Evolutionary conservation across 2,329 filamentous ascomycete species (phyloP).

Genomic region (Fusarium bactridioides): DNA sequence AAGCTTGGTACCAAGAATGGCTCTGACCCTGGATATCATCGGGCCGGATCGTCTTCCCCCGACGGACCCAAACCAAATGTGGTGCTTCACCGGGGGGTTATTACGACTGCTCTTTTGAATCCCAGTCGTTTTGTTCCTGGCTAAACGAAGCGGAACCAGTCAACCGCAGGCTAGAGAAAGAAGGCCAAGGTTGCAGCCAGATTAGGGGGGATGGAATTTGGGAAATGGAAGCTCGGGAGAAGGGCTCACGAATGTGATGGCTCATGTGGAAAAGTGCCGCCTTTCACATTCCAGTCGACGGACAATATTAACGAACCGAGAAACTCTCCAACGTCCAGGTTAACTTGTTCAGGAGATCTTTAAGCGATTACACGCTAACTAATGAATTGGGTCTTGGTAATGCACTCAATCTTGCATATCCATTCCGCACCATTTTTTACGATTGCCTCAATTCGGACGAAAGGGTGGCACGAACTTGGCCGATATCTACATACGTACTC

Average conservation of each 20-base stretch:
- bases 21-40: constrained; percentile 37
- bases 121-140: constrained; percentile 26
- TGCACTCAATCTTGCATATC: constrained; percentile 35
- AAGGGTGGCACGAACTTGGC: constrained; percentile 4
- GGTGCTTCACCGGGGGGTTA: constrained; percentile 19
- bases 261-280: neutral
- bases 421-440: constrained; percentile 19
- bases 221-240: constrained; percentile 23
- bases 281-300: constrained; percentile 6
- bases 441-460: constrained; percentile 16
- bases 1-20: constrained; percentile 37
- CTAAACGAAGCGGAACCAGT: constrained; percentile 27
- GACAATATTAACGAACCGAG: neutral
- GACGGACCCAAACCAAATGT: constrained; percentile 30
- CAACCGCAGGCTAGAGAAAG: neutral
- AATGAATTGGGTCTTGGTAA: constrained; percentile 8
- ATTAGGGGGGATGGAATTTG: constrained; percentile 14
- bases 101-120: constrained; percentile 11
- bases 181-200: constrained; percentile 4
- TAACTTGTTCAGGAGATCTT: neutral
- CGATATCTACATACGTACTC: neutral
- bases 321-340: neutral
- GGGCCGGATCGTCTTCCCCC: constrained; percentile 42
- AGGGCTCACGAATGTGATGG: constrained; percentile 3
- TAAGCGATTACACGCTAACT: constrained; percentile 2